These are phyloP conservation scores for Tubosaeta brunneosetosa DNA, from an alignment of 768 basidiomycete species.

Conservation along the genomic window DNA sequence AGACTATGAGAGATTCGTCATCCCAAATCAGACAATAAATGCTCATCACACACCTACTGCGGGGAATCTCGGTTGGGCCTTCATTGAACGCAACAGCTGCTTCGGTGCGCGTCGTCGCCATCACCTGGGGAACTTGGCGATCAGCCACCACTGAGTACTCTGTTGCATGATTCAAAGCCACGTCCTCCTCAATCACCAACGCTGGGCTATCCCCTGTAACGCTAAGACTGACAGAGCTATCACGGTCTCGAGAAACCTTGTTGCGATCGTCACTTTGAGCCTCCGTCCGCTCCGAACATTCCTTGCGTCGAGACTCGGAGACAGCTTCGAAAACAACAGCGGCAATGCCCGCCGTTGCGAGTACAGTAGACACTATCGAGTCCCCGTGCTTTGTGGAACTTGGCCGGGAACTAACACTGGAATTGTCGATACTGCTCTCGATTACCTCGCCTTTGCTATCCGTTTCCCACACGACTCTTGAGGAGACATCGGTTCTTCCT, in stretches of 20 bases:
- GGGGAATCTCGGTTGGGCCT: neutral
- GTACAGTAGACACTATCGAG: constrained; percentile 9
- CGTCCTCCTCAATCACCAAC: neutral
- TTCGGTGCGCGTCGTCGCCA: neutral
- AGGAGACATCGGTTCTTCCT: neutral
- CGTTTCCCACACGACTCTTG: neutral
- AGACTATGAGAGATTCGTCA: neutral
- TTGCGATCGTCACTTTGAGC: neutral
- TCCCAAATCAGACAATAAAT: neutral
- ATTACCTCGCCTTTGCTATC: neutral
- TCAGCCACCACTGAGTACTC: neutral
- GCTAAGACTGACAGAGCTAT: neutral
- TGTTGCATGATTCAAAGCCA: neutral
- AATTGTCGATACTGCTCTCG: neutral
- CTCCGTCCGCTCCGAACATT: neutral
- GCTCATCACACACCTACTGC: neutral
- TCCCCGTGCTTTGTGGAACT: constrained; percentile 3
- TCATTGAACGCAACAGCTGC: neutral
- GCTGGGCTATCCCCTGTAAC: neutral
- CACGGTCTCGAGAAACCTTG: neutral
- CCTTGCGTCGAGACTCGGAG: constrained; percentile 5
- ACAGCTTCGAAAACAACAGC: constrained; percentile 10
- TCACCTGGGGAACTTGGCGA: neutral
- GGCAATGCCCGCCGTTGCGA: constrained; percentile 10
- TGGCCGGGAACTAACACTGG: neutral